Conservation (phyloP, 164 flowering plant genomes). For the Liriodendron chinense region DNA sequence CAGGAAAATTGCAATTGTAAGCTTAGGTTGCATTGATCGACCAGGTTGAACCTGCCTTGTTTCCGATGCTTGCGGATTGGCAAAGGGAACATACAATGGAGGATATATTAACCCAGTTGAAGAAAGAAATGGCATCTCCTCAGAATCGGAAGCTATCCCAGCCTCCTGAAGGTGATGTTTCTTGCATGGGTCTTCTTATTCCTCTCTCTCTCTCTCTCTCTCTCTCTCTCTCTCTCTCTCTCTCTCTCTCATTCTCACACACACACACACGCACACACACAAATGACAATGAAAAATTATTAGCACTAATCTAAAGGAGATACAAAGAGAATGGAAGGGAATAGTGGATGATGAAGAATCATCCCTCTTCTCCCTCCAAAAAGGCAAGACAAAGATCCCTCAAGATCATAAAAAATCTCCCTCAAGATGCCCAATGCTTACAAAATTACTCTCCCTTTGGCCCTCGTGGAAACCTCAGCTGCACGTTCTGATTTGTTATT, state of each 20-base stretch:
- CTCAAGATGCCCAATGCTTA: too few species aligned
- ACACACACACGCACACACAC: too few species aligned
- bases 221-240: background rate
- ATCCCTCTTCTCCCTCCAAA: background rate
- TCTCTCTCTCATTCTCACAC: too few species aligned
- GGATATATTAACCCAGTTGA: constrained; percentile 64
- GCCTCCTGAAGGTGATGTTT: constrained; percentile 62
- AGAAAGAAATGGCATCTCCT: constrained; percentile 76
- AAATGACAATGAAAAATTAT: background rate
- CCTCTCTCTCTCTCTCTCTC: background rate
- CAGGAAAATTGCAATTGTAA: background rate
- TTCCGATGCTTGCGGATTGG: constrained; percentile 78
- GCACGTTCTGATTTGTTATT: too few species aligned
- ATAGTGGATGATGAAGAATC: background rate
- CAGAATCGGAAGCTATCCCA: constrained; percentile 76
- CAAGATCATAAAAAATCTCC: too few species aligned
- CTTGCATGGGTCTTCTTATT: background rate
- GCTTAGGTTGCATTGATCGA: constrained; percentile 5
- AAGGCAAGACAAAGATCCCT: background rate
- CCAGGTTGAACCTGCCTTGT: constrained; percentile 71
- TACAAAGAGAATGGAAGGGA: too few species aligned
- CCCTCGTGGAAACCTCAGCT: too few species aligned
- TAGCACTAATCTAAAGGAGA: too few species aligned
- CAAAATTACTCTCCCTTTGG: too few species aligned
- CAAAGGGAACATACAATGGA: constrained; percentile 73